phyloP scores from a whole-genome alignment of 2,329 filamentous ascomycete genomes.

The Beauveria scarabaeidicola region DNA sequence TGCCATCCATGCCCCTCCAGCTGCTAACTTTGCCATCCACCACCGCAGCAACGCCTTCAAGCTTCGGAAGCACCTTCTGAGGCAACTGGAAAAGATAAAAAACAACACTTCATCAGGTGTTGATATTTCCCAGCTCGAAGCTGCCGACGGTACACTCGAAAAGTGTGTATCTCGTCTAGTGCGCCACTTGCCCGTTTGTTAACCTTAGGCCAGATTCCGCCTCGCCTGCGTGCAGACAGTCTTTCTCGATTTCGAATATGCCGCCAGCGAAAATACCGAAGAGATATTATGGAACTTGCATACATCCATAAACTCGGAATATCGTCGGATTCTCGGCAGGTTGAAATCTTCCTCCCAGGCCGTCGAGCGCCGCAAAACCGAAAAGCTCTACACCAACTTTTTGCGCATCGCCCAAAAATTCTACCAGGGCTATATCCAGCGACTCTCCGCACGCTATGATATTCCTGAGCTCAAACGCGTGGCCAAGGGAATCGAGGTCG shows the following conservation, averaged over 20 bases:
- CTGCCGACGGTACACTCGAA: slow-evolving; percentile 34
- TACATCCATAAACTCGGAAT: slow-evolving; percentile 66
- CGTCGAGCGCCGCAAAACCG: slow-evolving; percentile 65
- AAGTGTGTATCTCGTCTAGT: slow-evolving; percentile 24
- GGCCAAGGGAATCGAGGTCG: slow-evolving; percentile 33
- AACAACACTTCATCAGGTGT: slow-evolving; percentile 26
- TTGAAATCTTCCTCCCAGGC: slow-evolving; percentile 42
- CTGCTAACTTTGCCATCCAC: slow-evolving; percentile 13
- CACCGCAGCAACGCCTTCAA: slow-evolving; percentile 32
- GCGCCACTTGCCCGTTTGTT: slow-evolving; percentile 7
- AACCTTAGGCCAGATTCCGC: slow-evolving; percentile 48
- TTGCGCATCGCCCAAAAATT: slow-evolving; percentile 82
- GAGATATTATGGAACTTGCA: slow-evolving; percentile 71
- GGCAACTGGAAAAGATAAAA: slow-evolving; percentile 35
- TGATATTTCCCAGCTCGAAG: slow-evolving; percentile 35
- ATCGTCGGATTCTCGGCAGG: slow-evolving; percentile 59
- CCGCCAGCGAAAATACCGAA: slow-evolving; percentile 57
- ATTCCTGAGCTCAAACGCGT: slow-evolving; percentile 41
- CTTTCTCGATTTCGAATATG: slow-evolving; percentile 62
- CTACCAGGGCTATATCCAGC: slow-evolving; percentile 78
- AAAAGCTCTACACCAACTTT: slow-evolving; percentile 74
- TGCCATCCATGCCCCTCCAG: slow-evolving; percentile 1
- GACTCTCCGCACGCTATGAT: slow-evolving; percentile 55
- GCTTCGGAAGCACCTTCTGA: slow-evolving; percentile 33
- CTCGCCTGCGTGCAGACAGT: slow-evolving; percentile 63